These are phyloP conservation scores for Thielaviopsis euricoi DNA, from an alignment of 2,329 filamentous ascomycete genomes.

Conservation along the genomic window DNA sequence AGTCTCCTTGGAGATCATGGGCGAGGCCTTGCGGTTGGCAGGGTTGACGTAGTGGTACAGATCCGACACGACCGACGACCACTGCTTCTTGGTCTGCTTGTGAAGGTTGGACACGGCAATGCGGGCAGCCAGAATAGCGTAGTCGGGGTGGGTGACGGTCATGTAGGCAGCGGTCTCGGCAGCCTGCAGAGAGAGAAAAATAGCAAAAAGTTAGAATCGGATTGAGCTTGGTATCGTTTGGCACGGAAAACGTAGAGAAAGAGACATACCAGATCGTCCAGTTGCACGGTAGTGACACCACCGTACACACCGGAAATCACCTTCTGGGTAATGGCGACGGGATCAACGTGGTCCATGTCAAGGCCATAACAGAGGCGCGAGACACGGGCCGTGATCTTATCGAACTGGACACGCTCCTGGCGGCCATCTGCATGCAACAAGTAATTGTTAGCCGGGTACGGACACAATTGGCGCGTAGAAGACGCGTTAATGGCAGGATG, in stretches of 20 bases:
- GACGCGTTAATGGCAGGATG: background rate
- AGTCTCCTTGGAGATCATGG: slow-evolving; percentile 86
- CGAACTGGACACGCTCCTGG: slow-evolving; percentile 99
- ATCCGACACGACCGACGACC: slow-evolving; percentile 86
- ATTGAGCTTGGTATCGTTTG: background rate
- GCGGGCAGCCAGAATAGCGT: slow-evolving; percentile 92
- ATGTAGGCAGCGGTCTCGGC: slow-evolving; percentile 99
- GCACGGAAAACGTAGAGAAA: background rate
- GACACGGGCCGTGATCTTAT: slow-evolving; percentile 98
- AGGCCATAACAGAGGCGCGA: slow-evolving; percentile 95
- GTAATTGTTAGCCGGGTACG: background rate
- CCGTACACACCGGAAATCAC: slow-evolving; percentile 99
- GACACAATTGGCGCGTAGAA: slow-evolving; percentile 16
- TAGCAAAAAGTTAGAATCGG: slow-evolving; percentile 12
- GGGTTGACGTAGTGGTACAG: slow-evolving; percentile 94
- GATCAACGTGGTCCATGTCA: slow-evolving; percentile 86
- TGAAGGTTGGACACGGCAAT: slow-evolving; percentile 98
- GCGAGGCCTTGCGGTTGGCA: slow-evolving; percentile 65
- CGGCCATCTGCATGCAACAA: slow-evolving; percentile 57
- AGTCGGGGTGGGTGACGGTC: slow-evolving; percentile 98
- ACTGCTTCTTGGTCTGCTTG: slow-evolving; percentile 99
- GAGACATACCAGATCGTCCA: slow-evolving; percentile 81
- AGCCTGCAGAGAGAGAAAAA: slow-evolving; percentile 40
- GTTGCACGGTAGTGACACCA: slow-evolving; percentile 87
- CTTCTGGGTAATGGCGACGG: slow-evolving; percentile 96